These are phyloP conservation scores for Solanum peruvianum DNA, from an alignment of 257 asterid species.

Conservation along the genomic window DNA sequence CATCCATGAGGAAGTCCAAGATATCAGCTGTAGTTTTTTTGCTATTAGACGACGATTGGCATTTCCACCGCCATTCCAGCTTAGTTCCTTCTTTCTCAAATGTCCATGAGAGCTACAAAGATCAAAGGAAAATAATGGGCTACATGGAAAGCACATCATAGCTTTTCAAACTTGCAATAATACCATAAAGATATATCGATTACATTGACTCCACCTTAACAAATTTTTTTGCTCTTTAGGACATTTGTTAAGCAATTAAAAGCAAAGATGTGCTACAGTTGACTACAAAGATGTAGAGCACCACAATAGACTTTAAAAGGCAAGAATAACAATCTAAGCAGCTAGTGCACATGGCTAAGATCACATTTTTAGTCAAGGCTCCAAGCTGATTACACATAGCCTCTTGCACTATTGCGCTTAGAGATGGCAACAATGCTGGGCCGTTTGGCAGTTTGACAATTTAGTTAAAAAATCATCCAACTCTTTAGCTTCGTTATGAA, in stretches of 20 bases:
- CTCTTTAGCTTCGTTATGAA: neutral
- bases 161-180: neutral
- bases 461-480: neutral
- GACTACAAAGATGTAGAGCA: neutral
- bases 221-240: neutral
- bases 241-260: neutral
- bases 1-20: slow-evolving; percentile 89
- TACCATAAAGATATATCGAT: neutral
- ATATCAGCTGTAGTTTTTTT: slow-evolving; percentile 55
- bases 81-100: slow-evolving; percentile 87
- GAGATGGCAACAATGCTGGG: neutral
- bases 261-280: neutral
- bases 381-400: neutral
- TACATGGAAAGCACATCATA: neutral
- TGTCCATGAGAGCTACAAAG: slow-evolving; percentile 72
- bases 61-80: slow-evolving; percentile 97
- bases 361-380: neutral
- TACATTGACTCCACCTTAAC: neutral
- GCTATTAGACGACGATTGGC: slow-evolving; percentile 50
- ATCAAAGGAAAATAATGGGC: neutral
- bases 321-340: neutral
- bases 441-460: neutral
- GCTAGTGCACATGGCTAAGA: neutral
- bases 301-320: neutral
- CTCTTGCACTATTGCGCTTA: neutral